A percentile compares a stretch with the other conserved stretches of the same genome.
Evolutionary conservation across 306 rosid genomes (phyloP).

Genomic region (Inga oerstediana): DNA sequence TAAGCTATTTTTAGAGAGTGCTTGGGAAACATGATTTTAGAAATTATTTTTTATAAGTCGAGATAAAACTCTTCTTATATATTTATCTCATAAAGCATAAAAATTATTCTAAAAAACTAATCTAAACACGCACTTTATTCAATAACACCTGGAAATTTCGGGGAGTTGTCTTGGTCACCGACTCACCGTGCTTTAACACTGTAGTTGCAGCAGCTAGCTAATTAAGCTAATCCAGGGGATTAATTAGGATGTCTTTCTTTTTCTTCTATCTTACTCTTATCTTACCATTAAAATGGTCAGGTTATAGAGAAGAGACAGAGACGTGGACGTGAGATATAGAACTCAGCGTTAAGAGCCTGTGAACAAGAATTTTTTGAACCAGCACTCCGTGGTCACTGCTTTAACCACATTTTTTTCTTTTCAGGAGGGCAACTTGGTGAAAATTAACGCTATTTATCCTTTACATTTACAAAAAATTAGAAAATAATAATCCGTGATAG

Average conservation of each 20-base stretch:
- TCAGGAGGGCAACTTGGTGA: not conserved
- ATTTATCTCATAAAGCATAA: no score
- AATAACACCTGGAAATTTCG: not conserved
- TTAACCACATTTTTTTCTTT: not conserved
- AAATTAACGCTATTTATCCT: not conserved
- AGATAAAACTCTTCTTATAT: no score
- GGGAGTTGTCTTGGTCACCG: not conserved
- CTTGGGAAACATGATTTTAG: no score
- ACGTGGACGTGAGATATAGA: not conserved
- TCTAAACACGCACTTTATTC: not conserved
- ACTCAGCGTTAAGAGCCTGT: not conserved
- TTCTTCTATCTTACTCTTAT: not conserved
- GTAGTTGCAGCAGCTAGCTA: not conserved
- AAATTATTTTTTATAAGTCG: no score
- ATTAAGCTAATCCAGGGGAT: not conserved
- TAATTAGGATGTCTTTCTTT: not conserved
- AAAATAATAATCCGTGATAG: not conserved
- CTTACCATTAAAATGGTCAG: not conserved
- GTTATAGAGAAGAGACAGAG: not conserved
- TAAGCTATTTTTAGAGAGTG: not conserved
- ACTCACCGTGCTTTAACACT: not conserved
- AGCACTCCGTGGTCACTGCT: not conserved
- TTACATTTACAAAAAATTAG: not conserved
- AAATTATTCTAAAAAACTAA: no score
- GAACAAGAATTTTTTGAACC: not conserved